A percentile compares a stretch with the other conserved stretches of the same genome.
These are phyloP conservation scores for Umbelopsis sp. DNA, from an alignment of 192 early-diverging fungal species.

Conservation along the genomic window DNA sequence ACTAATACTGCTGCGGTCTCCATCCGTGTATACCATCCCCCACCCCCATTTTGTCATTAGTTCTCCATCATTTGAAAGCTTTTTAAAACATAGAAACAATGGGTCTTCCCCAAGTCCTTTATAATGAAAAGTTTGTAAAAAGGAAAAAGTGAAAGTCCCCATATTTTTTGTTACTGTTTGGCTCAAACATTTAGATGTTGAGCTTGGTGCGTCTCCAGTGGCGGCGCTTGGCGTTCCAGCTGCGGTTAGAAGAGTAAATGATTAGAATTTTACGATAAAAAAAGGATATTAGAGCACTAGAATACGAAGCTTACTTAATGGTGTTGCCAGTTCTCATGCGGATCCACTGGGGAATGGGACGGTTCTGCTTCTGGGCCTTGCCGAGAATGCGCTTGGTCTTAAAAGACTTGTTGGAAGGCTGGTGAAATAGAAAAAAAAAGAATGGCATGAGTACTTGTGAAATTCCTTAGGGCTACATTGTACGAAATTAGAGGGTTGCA, in stretches of 20 bases:
- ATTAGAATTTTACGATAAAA: slow-evolving; percentile 2
- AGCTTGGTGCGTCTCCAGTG: slow-evolving; percentile 99
- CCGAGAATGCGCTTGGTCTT: slow-evolving; percentile 96
- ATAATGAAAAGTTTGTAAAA: slow-evolving; percentile 13
- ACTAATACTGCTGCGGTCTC: not conserved
- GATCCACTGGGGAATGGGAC: slow-evolving; percentile 98
- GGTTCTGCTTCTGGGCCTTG: slow-evolving; percentile 99
- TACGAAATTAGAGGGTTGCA: too few relatives aligned
- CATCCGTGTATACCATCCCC: slow-evolving; percentile 8
- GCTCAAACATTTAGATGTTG: slow-evolving; percentile 71
- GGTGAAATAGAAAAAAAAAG: not conserved
- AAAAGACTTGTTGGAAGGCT: slow-evolving; percentile 99
- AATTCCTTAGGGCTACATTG: not conserved
- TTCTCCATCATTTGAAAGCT: not conserved
- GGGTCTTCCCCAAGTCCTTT: slow-evolving; percentile 9
- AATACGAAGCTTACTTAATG: slow-evolving; percentile 61
- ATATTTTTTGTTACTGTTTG: slow-evolving; percentile 9
- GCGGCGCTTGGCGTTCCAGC: slow-evolving; percentile 99
- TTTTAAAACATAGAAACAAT: slow-evolving; percentile 16
- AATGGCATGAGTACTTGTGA: not conserved
- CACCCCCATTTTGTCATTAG: not conserved
- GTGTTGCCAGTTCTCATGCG: slow-evolving; percentile 93
- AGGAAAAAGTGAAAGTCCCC: not conserved
- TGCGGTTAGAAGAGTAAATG: slow-evolving; percentile 27
- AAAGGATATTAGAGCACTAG: not conserved